phyloP scores from a whole-genome alignment of 139 green algal species.

The Haematococcus sp. region DNA sequence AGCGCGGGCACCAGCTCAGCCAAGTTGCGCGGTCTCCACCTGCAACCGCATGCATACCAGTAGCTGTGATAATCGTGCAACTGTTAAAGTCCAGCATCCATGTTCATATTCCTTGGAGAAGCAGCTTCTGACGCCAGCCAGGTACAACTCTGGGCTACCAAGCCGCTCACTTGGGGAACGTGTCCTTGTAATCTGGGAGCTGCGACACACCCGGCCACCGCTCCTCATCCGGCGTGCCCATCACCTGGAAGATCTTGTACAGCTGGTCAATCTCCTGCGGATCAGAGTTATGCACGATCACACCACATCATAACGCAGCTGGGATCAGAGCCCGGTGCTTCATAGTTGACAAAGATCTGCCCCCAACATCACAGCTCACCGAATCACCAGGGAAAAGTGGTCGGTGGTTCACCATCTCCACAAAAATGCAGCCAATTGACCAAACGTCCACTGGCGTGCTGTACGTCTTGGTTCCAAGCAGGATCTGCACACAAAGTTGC shows the following conservation, averaged over 20 bases:
- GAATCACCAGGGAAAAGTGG: conserved; percentile 79
- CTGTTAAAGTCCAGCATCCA: too few species aligned
- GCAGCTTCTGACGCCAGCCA: too few species aligned
- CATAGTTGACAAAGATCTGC: too few species aligned
- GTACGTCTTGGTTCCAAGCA: conserved; percentile 94
- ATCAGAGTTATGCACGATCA: background rate
- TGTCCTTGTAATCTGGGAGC: conserved; percentile 81
- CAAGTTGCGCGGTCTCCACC: conserved; percentile 23
- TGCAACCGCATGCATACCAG: too few species aligned
- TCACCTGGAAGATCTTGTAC: conserved; percentile 86
- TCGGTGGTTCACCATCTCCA: conserved; percentile 86
- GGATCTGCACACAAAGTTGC: conserved; percentile 73
- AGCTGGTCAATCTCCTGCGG: conserved; percentile 85
- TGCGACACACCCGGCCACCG: conserved; percentile 56
- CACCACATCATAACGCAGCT: too few species aligned
- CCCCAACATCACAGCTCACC: conserved; percentile 16
- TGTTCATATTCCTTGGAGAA: too few species aligned
- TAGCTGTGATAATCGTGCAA: too few species aligned
- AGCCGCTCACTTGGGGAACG: conserved; percentile 66
- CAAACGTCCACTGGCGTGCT: conserved; percentile 96
- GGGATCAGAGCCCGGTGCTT: too few species aligned
- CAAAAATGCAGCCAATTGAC: conserved; percentile 98
- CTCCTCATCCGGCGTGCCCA: conserved; percentile 83
- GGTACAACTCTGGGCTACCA: too few species aligned
- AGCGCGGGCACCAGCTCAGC: conserved; percentile 62